phyloP scores from a whole-genome alignment of 805 yeast genomes.

The Saturnispora serradocipensis region DNA sequence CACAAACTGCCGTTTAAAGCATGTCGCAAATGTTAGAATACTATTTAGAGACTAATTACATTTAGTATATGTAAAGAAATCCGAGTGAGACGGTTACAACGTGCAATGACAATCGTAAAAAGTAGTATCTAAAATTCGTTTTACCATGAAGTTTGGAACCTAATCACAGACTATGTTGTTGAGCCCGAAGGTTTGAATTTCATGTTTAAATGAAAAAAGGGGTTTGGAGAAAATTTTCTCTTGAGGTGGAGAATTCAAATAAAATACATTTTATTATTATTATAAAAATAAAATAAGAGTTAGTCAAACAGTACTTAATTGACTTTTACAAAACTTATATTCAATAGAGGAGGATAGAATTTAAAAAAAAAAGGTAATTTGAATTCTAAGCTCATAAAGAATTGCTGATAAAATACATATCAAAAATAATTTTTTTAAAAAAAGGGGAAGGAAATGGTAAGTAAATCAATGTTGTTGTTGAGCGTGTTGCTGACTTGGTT shows the following conservation, averaged over 20 bases:
- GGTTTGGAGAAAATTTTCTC: not conserved
- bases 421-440: not conserved
- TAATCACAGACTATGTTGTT: not conserved
- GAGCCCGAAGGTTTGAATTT: slow-evolving; percentile 1
- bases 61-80: not conserved
- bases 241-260: not conserved
- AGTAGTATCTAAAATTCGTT: not conserved
- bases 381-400: not conserved
- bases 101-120: not conserved
- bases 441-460: not conserved
- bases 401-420: not conserved
- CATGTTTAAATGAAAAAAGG: not conserved
- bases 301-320: not conserved
- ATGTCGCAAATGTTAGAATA: not conserved
- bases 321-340: not conserved
- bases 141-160: slow-evolving; percentile 5
- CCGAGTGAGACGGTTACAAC: slow-evolving; percentile 4
- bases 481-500: not conserved
- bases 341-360: not conserved
- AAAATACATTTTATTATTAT: not conserved
- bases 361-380: not conserved
- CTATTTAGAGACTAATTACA: not conserved
- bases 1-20: not conserved
- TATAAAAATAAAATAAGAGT: not conserved
- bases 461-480: slow-evolving; percentile 5